Evolutionary conservation across 2,329 filamentous ascomycete species (phyloP).

Genomic region (Cercospora beticola): DNA sequence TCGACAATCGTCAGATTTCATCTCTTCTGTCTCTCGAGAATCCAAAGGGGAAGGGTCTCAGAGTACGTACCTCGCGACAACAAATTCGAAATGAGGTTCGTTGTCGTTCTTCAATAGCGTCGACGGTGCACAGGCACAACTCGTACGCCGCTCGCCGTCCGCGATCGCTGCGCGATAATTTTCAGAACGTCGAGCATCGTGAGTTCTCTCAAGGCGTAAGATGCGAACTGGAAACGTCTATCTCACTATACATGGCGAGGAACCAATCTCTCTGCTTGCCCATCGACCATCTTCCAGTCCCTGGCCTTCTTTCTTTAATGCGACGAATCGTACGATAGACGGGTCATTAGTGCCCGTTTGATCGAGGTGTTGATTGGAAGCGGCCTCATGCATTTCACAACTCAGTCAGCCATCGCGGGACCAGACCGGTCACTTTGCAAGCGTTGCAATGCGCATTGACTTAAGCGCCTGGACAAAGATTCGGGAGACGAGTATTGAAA

Average conservation of each 20-base stretch:
- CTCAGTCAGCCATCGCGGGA: not conserved
- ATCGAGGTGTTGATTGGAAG: not conserved
- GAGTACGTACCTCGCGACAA: slow-evolving; percentile 3
- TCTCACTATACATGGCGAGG: not conserved
- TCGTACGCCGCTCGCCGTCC: not conserved
- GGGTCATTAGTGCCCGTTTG: not conserved
- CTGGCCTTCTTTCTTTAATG: not conserved
- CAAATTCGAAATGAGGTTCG: not conserved
- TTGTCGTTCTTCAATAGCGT: not conserved
- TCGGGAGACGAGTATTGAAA: not conserved
- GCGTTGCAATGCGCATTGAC: not conserved
- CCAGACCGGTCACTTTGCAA: not conserved
- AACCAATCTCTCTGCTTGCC: not conserved
- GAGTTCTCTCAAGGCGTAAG: not conserved
- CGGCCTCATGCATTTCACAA: not conserved
- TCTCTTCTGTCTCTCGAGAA: not conserved
- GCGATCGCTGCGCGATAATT: not conserved
- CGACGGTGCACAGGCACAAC: not conserved
- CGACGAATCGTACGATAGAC: not conserved
- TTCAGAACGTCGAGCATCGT: not conserved
- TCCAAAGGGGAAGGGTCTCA: slow-evolving; percentile 5
- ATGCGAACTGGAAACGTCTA: not conserved
- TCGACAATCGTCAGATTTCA: not conserved
- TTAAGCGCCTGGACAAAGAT: not conserved
- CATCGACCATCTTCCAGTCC: not conserved